These are phyloP conservation scores for Inga laurina DNA, from an alignment of 306 rosid species.

Conservation along the genomic window DNA sequence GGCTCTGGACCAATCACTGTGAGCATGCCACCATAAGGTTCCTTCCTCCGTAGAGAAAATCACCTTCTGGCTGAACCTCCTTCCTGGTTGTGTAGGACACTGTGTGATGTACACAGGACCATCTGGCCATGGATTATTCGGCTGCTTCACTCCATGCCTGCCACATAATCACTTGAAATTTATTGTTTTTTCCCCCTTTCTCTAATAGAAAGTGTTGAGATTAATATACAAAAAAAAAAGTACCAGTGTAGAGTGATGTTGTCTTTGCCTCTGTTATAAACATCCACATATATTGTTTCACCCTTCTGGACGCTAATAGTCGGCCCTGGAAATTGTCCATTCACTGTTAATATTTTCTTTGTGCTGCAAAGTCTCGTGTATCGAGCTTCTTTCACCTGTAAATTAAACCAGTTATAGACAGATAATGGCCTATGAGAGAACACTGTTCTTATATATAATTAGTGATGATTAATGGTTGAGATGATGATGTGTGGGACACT, in stretches of 20 bases:
- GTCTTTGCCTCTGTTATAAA: slow-evolving; percentile 38
- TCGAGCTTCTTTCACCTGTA: slow-evolving; percentile 35
- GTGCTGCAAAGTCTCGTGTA: slow-evolving; percentile 42
- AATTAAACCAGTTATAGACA: neutral
- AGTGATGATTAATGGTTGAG: neutral
- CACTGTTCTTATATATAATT: neutral
- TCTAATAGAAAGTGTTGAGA: neutral
- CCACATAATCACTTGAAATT: neutral
- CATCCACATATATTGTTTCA: slow-evolving; percentile 40
- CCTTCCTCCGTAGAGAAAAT: slow-evolving; percentile 56
- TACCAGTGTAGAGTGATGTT: slow-evolving; percentile 28
- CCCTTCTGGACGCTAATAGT: slow-evolving; percentile 18
- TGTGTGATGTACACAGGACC: slow-evolving; percentile 61
- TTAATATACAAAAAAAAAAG: neutral
- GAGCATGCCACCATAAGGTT: slow-evolving; percentile 81
- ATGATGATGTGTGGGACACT: neutral
- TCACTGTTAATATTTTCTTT: slow-evolving; percentile 36
- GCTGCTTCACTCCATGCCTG: slow-evolving; percentile 63
- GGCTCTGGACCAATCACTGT: slow-evolving; percentile 65
- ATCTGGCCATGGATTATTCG: slow-evolving; percentile 58
- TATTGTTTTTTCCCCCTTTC: neutral
- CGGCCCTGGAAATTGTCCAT: slow-evolving; percentile 47
- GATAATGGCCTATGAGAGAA: neutral
- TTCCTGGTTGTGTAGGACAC: slow-evolving; percentile 56
- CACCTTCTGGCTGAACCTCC: slow-evolving; percentile 42